These are phyloP conservation scores for Crithidia thermophila DNA, from an alignment of 208 protist genomes.

Conservation along the genomic window DNA sequence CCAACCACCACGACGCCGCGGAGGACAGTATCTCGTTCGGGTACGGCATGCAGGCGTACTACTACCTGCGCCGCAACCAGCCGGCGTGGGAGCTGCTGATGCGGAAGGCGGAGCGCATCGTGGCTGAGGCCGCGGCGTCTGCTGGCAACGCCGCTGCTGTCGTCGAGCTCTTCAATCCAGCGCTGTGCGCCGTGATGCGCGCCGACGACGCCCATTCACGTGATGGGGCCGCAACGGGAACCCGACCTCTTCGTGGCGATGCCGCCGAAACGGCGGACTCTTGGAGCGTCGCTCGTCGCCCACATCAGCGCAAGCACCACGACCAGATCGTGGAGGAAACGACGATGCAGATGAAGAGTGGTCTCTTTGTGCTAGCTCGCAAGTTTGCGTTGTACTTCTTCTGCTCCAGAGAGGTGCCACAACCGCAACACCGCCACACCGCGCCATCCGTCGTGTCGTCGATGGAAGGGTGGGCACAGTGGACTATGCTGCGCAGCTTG, in stretches of 20 bases:
- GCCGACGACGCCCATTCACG: neutral
- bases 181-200: conserved; percentile 10
- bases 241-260: too few relatives aligned
- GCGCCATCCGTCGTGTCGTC: neutral
- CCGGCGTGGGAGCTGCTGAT: conserved; percentile 27
- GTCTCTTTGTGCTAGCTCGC: conserved; percentile 28
- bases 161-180: conserved; percentile 1
- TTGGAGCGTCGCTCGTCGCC: neutral
- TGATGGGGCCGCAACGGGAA: too few relatives aligned
- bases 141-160: neutral
- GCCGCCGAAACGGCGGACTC: too few relatives aligned
- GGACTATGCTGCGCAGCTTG: conserved; percentile 25
- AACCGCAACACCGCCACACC: too few relatives aligned
- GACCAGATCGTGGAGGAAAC: conserved; percentile 15
- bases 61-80: conserved; percentile 30
- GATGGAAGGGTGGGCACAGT: conserved; percentile 21
- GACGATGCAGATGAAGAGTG: conserved; percentile 5
- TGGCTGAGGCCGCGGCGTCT: neutral
- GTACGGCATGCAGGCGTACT: conserved; percentile 34
- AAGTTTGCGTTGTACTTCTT: conserved; percentile 25
- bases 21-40: conserved; percentile 8
- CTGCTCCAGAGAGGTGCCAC: neutral
- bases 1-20: neutral
- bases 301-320: conserved; percentile 7
- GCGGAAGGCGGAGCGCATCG: conserved; percentile 12